Evolutionary conservation across 169 alveolate species (phyloP).

Genomic region (Eimeria necatrix): DNA sequence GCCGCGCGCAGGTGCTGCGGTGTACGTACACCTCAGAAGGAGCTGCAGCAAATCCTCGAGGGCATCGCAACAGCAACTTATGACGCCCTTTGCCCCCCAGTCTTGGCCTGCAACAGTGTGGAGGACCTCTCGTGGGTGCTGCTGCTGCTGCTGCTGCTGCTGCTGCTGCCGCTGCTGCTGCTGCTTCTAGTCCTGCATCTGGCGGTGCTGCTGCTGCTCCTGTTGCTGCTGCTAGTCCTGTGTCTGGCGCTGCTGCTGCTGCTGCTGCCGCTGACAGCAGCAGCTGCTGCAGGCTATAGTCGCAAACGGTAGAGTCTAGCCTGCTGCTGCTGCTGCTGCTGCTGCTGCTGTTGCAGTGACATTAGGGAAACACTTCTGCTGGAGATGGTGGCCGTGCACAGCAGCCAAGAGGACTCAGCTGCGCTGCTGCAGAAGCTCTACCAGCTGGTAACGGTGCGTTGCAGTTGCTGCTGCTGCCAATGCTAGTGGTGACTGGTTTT

Average conservation of each 20-base stretch:
- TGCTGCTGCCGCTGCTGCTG: background rate
- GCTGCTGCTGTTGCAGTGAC: background rate
- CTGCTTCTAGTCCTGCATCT: background rate
- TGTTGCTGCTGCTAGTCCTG: slow-evolving; percentile 9
- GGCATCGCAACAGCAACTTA: background rate
- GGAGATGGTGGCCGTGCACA: slow-evolving; percentile 14
- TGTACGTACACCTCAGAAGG: too few relatives aligned
- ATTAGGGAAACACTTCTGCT: slow-evolving; percentile 1
- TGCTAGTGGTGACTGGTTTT: background rate
- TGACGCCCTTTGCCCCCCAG: background rate
- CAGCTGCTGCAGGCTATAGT: background rate
- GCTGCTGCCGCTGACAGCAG: too few relatives aligned
- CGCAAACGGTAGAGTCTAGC: too few relatives aligned
- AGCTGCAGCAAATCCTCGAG: background rate
- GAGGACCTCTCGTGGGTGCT: slow-evolving; percentile 2
- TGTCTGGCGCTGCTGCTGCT: too few relatives aligned
- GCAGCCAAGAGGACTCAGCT: background rate
- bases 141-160: background rate
- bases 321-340: background rate
- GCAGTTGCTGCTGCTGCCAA: background rate
- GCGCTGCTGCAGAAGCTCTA: background rate
- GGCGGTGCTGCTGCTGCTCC: background rate
- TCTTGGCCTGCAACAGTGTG: slow-evolving; percentile 31
- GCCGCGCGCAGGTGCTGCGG: too few relatives aligned
- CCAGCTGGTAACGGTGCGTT: background rate